Evolutionary conservation across 2,329 filamentous ascomycete species (phyloP), one percentile per base, ranked within the genome.

Genomic region (Salinomyces thailandicus): DNA sequence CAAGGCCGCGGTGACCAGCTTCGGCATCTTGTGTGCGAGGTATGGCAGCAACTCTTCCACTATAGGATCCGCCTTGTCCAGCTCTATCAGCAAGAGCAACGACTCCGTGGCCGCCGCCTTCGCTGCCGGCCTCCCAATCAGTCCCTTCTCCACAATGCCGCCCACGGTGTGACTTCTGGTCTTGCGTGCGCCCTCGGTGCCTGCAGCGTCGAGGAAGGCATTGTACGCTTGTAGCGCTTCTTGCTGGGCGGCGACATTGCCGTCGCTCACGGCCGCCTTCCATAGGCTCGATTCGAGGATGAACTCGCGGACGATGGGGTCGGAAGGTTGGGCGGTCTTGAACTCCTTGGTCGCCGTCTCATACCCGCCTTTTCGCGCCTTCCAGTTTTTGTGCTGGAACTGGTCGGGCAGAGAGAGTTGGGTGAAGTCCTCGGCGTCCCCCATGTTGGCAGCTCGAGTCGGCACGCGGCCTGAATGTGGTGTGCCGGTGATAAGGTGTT

Each of bases 181-280:
- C 55, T 77, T 81, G 43, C 35, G 49, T 36, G 51, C 46, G 39
- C 81, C 80, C 49, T 93, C 81, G 40, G 75, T 71, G 37, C 89
- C 86, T 41, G 85, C 85, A 54, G 82, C 94, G 56, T 96, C 89
- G 39, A 98, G 71, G 58, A 96, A 98, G 1, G 85, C 79, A 62
- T 86, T 93, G 52, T 94, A 75, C 24, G 89, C 82, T 32, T 75
- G 78, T 32, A 98, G 75, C 43, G 84, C 91, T 51, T 98, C 93
- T 63, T 93, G 81, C 60, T 98, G 91, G 20, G 93, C 91, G 13
- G 89, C 91, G 40, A 98, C 91, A 53, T 98, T 98, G 37, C 87
- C 91, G 62, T 98, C 91, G 51, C 79, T 78, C 5, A 91, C 89
- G 1, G 87, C 91, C 22, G 78, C 80, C 61, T 96, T 96, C 89